Base-by-base conservation (phyloP, 257 asterid genomes). In the Schizonepeta tenuifolia region DNA sequence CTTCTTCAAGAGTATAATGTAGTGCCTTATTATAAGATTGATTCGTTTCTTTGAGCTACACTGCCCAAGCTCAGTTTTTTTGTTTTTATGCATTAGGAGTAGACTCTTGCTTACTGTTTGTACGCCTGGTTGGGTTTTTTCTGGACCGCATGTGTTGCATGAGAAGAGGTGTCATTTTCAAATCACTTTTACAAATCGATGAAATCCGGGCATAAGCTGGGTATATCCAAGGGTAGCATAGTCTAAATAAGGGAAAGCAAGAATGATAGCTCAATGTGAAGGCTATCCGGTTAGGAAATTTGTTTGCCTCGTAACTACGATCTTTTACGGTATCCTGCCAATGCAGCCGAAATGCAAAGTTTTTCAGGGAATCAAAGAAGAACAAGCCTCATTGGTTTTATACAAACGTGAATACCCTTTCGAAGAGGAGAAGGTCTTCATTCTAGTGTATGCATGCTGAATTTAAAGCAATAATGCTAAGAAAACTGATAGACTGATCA, bases 61-160 rank as follows among this genome's bases (percentile, higher is more conserved):
- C n/a, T 8, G 24, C 31, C 31, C 2, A 15, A 20, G 72, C 26
- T 50, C 55, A 15, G 3, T 38, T 63, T 50, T 50, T 26, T 41
- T 14, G 46, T 35, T 47, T 71, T 47, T 71, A 36, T 15, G 31
- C 22, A 38, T 21, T 15, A 38, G 31, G 40, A 35, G 22, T 24
- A 65, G 65, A 36, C 40, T 54, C 26, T 28, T 33, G 57, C 14
- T 6, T 15, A 53, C 28, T 22, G 40, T 55, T 51, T 63, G 46
- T 54, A 9, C 65, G 46, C 59, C 46, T 67, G 69, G 20, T 57
- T 66, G 15, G 22, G 31, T 57, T 62, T 22, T 15, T 40, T 54
- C 24, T 36, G 22, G 15, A 55, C 43, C 9, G 31, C 17, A 41
- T 35, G 7, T 41, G 47, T 53, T 9, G 54, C 17, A 47, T 33